Evolutionary conservation across 345 rosid species (phyloP), one percentile per base, ranked within the genome.

Genomic region (Barbarea vulgaris): DNA sequence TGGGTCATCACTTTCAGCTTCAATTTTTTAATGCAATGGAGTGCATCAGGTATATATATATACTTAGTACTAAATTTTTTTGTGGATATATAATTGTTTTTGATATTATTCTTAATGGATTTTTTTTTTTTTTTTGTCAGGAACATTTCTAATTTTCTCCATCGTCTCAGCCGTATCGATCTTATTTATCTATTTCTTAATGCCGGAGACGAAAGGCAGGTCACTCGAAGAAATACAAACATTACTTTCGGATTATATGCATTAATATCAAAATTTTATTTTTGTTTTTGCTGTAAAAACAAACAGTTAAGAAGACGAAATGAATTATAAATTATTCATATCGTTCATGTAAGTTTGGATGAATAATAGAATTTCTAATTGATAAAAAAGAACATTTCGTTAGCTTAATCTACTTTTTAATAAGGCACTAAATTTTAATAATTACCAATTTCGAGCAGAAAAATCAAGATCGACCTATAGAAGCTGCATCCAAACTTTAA

Each of bases 121-220:
- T 34, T 24, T 33, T 37, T 8, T 34, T 24, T 33, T 37, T 8
- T 18, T 13, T 52, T 37, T 24, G 21, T n/a, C 83, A 87, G 93
- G 87, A 51, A 84, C 89, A 24, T 84, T 88, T 61, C 85, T 84
- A 41, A 56, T 86, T 1, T 86, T 69, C 50, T 58, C 86, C 0
- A 63, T 36, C 5, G 6, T 80, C 6, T 59, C 77, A 1, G 79
- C 67, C 8, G 9, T 55, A 0, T 69, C 71, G 2, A 51, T 81
- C 13, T 18, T 85, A 10, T 85, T 86, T 66, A 58, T 85, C 19
- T 85, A 79, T 28, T 81, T 77, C 58, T 8, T 86, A 9, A 81
- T 86, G 2, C 88, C 89, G 0, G 93, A 88, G 67, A 88, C 90
- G 1, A 86, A 82, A 73, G 90, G 87, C 3, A 59, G 78, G 58